Conservation (phyloP, 202 grass and related monocot genomes). For the Schoenoplectus triqueter region DNA sequence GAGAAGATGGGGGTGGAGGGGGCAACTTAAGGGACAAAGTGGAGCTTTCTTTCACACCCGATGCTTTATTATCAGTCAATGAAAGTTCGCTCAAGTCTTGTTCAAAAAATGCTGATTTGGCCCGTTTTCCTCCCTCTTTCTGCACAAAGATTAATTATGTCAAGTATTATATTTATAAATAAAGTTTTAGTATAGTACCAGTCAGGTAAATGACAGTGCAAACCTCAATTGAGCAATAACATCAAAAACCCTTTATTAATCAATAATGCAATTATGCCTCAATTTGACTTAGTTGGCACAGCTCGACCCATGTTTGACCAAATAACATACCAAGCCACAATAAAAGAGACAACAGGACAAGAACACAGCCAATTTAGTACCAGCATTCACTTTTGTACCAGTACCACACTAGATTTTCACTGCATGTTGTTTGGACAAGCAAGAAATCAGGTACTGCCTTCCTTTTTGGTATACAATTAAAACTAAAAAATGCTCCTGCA, state of each 20-base stretch:
- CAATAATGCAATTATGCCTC: conserved; percentile 17
- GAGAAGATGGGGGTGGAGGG: conserved; percentile 61
- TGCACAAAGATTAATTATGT: conserved; percentile 43
- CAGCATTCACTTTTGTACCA: neutral
- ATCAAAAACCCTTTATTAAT: neutral
- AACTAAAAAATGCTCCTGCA: neutral
- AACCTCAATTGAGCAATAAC: conserved; percentile 6
- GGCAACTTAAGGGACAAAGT: conserved; percentile 74
- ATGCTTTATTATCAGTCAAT: conserved; percentile 46
- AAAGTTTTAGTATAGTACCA: neutral
- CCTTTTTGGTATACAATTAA: neutral
- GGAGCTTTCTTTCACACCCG: conserved; percentile 51
- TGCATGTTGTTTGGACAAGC: too few relatives aligned
- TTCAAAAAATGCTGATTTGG: conserved; percentile 75
- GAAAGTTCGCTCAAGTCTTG: conserved; percentile 78
- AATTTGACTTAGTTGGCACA: neutral
- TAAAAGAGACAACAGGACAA: conserved; percentile 3
- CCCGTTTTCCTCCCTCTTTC: conserved; percentile 57
- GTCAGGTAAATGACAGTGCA: neutral
- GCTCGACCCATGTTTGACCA: neutral
- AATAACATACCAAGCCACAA: neutral
- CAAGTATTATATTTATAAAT: neutral
- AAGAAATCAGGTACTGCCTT: too few relatives aligned
- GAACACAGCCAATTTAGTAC: neutral
- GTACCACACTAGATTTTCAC: neutral